Percentiles rank a stretch among this genome's conserved stretches.
phyloP scores from a whole-genome alignment of 306 rosid species.

The Macrotyloma uniflorum region DNA sequence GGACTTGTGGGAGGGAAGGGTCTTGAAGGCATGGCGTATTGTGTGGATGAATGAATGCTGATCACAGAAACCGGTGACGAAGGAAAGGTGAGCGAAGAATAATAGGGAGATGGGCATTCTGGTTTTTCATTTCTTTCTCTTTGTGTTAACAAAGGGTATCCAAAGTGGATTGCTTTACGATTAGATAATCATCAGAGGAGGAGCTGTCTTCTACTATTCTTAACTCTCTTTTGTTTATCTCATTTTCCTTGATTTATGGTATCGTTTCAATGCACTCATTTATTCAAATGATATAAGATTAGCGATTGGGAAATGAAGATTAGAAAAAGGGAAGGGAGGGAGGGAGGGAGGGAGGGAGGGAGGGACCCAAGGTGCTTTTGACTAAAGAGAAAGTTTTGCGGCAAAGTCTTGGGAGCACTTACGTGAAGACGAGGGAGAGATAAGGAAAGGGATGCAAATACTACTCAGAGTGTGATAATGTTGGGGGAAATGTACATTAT shows the following conservation, averaged over 20 bases:
- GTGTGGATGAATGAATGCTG: conserved; percentile 22
- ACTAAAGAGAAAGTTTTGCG: conserved; percentile 61
- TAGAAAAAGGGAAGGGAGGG: conserved; percentile 40
- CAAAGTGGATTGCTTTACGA: conserved; percentile 80
- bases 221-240: conserved; percentile 26
- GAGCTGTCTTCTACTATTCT: conserved; percentile 44
- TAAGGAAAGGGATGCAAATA: not conserved
- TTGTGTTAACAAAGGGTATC: conserved; percentile 49
- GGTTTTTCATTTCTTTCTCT: conserved; percentile 39
- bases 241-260: conserved; percentile 45
- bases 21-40: conserved; percentile 75
- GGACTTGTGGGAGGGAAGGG: conserved; percentile 59
- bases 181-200: conserved; percentile 53
- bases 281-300: conserved; percentile 33
- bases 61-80: conserved; percentile 41
- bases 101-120: conserved; percentile 31
- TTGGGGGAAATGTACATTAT: not conserved
- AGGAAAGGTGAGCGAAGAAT: conserved; percentile 28
- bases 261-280: conserved; percentile 1
- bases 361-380: conserved; percentile 78
- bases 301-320: conserved; percentile 49
- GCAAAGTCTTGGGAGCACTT: conserved; percentile 39
- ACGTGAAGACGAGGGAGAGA: not conserved
- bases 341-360: no score
- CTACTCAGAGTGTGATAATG: conserved; percentile 23